A percentile compares a stretch with the other conserved stretches of the same genome.
These are phyloP conservation scores for Podosphaera leucotricha DNA, from an alignment of 2,329 filamentous ascomycete species.

Conservation along the genomic window DNA sequence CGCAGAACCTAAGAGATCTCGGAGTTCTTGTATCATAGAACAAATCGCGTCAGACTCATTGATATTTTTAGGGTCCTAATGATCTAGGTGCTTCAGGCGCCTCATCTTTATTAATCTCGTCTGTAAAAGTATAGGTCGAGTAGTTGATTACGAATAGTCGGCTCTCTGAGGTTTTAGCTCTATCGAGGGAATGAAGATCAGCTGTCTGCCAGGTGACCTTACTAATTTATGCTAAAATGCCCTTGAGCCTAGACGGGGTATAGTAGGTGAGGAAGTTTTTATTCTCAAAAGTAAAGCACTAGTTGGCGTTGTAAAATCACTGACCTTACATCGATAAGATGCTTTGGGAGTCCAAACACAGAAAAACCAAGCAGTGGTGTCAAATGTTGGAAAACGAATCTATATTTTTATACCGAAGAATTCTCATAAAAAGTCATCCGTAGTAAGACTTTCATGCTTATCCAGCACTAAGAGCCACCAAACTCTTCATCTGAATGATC, in stretches of 20 bases:
- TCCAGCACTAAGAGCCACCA: background rate
- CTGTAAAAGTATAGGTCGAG: background rate
- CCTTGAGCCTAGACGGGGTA: background rate
- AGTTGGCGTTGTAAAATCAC: too few relatives aligned
- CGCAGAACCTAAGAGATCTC: background rate
- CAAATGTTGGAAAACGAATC: conserved; percentile 4
- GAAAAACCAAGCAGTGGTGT: conserved; percentile 12
- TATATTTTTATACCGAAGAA: background rate
- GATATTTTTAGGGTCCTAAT: background rate
- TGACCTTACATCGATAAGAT: conserved; percentile 5
- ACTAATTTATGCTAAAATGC: background rate
- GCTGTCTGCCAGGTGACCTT: background rate
- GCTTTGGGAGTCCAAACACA: conserved; percentile 10
- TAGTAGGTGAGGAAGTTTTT: background rate
- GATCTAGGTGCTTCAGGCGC: too few relatives aligned
- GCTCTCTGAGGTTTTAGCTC: background rate
- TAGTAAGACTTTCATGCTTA: background rate
- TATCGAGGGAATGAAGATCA: background rate
- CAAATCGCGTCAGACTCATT: background rate
- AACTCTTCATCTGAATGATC: too few relatives aligned
- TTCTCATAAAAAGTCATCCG: background rate
- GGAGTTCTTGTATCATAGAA: background rate
- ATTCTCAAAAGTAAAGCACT: background rate
- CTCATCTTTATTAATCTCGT: background rate
- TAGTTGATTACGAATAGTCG: background rate